These are phyloP conservation scores for Melaleuca alternifolia DNA, from an alignment of 345 rosid species.

Conservation along the genomic window DNA sequence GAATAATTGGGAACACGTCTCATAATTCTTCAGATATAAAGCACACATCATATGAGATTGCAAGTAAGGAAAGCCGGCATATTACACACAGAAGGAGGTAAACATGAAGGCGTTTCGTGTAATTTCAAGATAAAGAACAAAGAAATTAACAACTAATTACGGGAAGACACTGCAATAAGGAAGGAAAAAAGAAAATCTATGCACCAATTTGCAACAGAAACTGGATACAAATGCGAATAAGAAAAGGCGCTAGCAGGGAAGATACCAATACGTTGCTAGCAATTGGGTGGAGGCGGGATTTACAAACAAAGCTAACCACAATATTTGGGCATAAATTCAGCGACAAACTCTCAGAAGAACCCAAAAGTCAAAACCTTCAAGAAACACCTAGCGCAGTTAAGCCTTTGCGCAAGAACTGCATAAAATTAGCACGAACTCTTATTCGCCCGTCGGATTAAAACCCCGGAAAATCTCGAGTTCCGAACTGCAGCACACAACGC, in stretches of 20 bases:
- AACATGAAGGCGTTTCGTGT: background rate
- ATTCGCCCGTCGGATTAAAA: background rate
- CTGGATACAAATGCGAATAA: background rate
- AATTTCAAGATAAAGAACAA: background rate
- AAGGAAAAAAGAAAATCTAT: background rate
- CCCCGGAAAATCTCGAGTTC: background rate
- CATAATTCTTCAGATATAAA: background rate
- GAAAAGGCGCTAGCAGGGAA: background rate
- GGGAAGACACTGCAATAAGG: background rate
- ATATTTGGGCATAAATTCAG: background rate
- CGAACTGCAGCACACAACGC: background rate
- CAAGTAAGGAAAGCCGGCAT: background rate
- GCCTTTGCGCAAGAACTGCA: background rate
- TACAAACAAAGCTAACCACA: background rate
- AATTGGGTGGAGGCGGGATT: background rate
- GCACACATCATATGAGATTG: background rate
- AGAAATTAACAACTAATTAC: background rate
- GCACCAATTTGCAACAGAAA: background rate
- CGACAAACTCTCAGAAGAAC: background rate
- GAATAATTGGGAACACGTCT: background rate
- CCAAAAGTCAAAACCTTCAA: background rate
- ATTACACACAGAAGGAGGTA: background rate
- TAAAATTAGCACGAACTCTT: background rate
- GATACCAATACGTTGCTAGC: background rate
- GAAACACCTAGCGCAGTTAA: background rate